phyloP scores from a whole-genome alignment of 306 rosid species.

The Malus orientalis region DNA sequence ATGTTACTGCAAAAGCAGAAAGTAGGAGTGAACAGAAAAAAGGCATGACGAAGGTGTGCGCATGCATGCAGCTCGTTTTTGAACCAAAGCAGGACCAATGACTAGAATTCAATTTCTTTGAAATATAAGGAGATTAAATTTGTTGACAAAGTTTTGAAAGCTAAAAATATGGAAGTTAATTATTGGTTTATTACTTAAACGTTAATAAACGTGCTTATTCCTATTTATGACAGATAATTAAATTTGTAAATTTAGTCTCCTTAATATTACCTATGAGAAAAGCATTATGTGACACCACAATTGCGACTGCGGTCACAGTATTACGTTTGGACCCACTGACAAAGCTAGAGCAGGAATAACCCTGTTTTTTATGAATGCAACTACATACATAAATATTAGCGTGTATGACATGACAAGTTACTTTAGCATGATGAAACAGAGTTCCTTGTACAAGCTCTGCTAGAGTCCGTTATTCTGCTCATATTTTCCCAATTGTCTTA shows the following conservation, averaged over 20 bases:
- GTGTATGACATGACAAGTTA: neutral
- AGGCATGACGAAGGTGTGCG: neutral
- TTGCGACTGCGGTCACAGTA: neutral
- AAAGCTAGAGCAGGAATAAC: neutral
- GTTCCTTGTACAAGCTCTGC: neutral
- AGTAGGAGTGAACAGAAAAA: slow-evolving; percentile 8
- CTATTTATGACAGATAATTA: too few relatives aligned
- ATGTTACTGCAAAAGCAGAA: slow-evolving; percentile 65
- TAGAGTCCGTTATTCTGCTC: neutral
- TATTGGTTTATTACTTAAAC: too few relatives aligned
- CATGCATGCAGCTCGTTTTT: neutral
- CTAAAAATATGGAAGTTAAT: too few relatives aligned
- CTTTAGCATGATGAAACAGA: neutral
- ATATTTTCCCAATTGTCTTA: neutral
- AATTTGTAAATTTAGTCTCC: too few relatives aligned
- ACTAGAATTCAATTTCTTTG: too few relatives aligned
- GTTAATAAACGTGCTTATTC: too few relatives aligned
- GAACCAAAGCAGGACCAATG: neutral
- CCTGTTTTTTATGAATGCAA: neutral
- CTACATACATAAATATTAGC: neutral
- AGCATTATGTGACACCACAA: neutral
- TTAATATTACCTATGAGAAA: neutral
- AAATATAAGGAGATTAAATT: too few relatives aligned
- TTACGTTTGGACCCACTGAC: slow-evolving; percentile 15
- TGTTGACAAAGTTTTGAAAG: too few relatives aligned